Base-by-base conservation (phyloP, 1,284 basidiomycete genomes). In the Marasmius sp. region DNA sequence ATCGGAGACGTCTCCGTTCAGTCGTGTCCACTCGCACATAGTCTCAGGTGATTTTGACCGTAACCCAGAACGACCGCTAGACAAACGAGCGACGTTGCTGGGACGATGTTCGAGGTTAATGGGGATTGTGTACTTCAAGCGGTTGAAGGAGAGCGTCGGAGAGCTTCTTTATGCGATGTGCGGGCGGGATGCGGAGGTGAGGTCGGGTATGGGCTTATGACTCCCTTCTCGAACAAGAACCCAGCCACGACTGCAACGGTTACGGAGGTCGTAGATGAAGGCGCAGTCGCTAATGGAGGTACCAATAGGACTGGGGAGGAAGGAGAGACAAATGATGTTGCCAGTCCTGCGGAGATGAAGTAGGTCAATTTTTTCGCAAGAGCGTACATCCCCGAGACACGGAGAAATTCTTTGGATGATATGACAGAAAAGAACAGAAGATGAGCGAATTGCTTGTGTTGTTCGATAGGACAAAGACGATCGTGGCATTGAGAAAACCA, bases 361-460 rank as follows among this genome's bases (percentile, higher is more conserved):
- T 22, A 60, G 41, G 48, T 94, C 69, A 89, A 94, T 71, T 91
- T 93, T 0, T 94, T 94, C 70, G 95, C 92, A 0, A 92, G 90
- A 18, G 85, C 85, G 16, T 77, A 84, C 61, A 70, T 71, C 62
- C 75, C 78, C 5, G 74, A 76, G 56, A 61, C 68, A 37, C 67
- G 70, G 8, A 59, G 49, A 7, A 60, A 68, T 36, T 68, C 72
- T 64, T 60, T 72, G 43, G 54, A 74, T 18, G 84, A 88, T 47
- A 95, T 97, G 94, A 89, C 92, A 0, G 89, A 95, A 95, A 95
- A 73, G 93, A 96, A 71, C 79, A 79, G 14, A 95, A 98, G 77
- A 91, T 94, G 51, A 95, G 97, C 77, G 89, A 89, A 70, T 78
- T 98, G 51, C 93, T 97, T 70, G 87, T 91, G 27, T 79, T 97